Evolutionary conservation across 2,329 filamentous ascomycete species (phyloP), one percentile per base, ranked within the genome.

Genomic region (Fusarium sp.): DNA sequence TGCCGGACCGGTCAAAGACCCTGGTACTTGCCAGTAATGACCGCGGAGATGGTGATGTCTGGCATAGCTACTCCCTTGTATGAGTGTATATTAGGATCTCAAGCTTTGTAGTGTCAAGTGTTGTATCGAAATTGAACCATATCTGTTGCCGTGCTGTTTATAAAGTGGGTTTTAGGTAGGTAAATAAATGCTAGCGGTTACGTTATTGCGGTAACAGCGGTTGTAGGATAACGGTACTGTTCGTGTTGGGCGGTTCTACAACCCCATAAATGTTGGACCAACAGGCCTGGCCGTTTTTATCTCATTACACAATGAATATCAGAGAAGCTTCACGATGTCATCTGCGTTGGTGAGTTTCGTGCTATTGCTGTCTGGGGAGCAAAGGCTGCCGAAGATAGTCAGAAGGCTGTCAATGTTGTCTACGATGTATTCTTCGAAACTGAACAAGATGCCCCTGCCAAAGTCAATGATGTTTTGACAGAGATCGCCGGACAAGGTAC

Each of bases 1-100:
- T 44, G 38, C 52, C 52, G 4, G 52, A 44, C 27, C 29, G 27
- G 7, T 55, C 52, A 14, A 55, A 55, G 10, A 42, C 52, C 18
- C 22, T 14, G 38, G n/a, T 55, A 55, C 33, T 14, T 55, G 6
- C 27, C 18, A 27, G 8, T 35, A 38, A 55, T 11, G 5, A 42
- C 39, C 27, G 29, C 20, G 18, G 15, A 35, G 11, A 55, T 44
- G 10, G 11, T 11, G 14, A 44, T 14, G 11, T 35, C 39, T 20
- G 29, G 4, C 52, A 55, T 55, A n/a, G 2, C 3, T 44, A 15
- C 1, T 3, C 20, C 17, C 6, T 14, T 20, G 18, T 14, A 35
- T 22, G 4, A 0, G 18, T 41, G 50, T 2, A n/a, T 3, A 17
- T 29, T 4, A 4, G 5, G 12, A 0, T 9, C 8, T 18, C 0